Evolutionary conservation across 805 yeast species (phyloP).

Genomic region (Metschnikowia lachancei): DNA sequence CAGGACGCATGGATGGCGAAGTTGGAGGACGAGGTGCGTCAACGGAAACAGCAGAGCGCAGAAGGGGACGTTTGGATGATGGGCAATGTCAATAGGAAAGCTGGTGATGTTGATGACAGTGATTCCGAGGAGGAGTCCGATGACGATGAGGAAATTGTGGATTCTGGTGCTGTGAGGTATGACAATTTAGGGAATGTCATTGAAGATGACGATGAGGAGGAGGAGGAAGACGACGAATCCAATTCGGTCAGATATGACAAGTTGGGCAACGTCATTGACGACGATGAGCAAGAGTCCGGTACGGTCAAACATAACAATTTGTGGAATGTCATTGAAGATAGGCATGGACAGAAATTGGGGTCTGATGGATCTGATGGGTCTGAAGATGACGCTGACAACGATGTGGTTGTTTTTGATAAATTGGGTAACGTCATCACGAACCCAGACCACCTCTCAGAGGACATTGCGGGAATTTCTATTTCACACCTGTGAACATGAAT

Average conservation of each 20-base stretch:
- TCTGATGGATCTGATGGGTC: slow-evolving; percentile 18
- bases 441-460: neutral
- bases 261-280: slow-evolving; percentile 22
- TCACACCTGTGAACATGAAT: neutral
- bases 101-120: slow-evolving; percentile 6
- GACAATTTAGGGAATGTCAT: slow-evolving; percentile 18
- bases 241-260: slow-evolving; percentile 18
- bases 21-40: slow-evolving; percentile 63
- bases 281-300: neutral
- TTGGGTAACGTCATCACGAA: slow-evolving; percentile 23
- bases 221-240: slow-evolving; percentile 19
- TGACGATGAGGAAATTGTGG: neutral
- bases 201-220: slow-evolving; percentile 18
- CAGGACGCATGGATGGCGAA: slow-evolving; percentile 72
- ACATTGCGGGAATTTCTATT: slow-evolving; percentile 1
- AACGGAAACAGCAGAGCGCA: slow-evolving; percentile 52
- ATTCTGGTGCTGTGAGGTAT: slow-evolving; percentile 7
- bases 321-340: slow-evolving; percentile 19
- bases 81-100: slow-evolving; percentile 67
- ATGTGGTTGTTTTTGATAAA: slow-evolving; percentile 18
- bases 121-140: neutral
- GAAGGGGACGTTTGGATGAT: slow-evolving; percentile 69
- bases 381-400: slow-evolving; percentile 18
- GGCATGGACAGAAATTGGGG: slow-evolving; percentile 17
- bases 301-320: slow-evolving; percentile 14